A percentile compares a stretch with the other conserved stretches of the same genome.
phyloP scores from a whole-genome alignment of 1,284 basidiomycete species.

The Ustilago cynodontis region DNA sequence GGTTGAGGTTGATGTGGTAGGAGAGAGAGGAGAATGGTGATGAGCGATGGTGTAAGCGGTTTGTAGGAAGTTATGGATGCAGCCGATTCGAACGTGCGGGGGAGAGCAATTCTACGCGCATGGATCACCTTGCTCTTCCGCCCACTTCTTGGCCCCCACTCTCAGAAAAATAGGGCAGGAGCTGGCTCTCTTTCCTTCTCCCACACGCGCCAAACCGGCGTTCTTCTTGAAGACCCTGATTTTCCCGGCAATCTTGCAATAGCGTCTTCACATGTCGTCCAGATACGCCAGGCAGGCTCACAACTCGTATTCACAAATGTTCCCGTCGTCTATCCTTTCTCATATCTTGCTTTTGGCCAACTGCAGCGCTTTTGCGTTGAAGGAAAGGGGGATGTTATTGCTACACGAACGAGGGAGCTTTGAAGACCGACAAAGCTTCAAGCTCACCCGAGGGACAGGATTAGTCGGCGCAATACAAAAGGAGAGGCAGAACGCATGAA shows the following conservation, averaged over 20 bases:
- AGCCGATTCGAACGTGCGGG: not conserved
- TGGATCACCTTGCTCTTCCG: constrained; percentile 8
- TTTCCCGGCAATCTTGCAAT: not conserved
- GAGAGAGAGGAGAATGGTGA: not conserved
- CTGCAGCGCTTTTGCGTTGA: no score
- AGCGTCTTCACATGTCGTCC: not conserved
- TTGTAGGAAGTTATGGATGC: not conserved
- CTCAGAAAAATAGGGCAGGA: not conserved
- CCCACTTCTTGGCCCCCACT: not conserved
- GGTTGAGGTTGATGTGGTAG: not conserved
- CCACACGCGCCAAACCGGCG: not conserved
- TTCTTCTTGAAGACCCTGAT: not conserved
- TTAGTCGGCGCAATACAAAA: no score
- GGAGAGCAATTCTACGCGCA: constrained; percentile 2
- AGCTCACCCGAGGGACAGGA: no score
- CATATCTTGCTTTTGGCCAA: no score
- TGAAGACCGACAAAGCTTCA: no score
- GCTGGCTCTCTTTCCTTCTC: not conserved
- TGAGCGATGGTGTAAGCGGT: constrained; percentile 8
- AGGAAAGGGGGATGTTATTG: no score
- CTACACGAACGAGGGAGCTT: no score
- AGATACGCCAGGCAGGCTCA: not conserved
- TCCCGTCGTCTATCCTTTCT: no score
- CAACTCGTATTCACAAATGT: no score
- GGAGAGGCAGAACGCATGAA: no score